Conservation (phyloP, 768 basidiomycete species). For the Trametes cinnabarina region DNA sequence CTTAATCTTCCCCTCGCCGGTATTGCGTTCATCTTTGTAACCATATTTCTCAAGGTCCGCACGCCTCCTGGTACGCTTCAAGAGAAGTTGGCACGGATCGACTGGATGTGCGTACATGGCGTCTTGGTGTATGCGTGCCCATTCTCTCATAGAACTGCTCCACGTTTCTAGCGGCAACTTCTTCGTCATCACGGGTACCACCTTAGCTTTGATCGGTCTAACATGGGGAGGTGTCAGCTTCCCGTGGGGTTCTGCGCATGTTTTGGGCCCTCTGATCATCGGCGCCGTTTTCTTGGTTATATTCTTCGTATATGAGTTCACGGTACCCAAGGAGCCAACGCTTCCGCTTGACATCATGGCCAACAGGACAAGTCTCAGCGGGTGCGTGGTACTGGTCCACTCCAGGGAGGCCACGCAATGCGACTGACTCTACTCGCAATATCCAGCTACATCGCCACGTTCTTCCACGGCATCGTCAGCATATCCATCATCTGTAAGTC, state of each 20-base stretch:
- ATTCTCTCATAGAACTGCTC: constrained; percentile 8
- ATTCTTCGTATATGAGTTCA: constrained; percentile 21
- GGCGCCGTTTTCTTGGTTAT: constrained; percentile 34
- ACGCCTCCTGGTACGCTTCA: constrained; percentile 29
- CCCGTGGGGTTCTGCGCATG: constrained; percentile 37
- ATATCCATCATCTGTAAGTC: constrained; percentile 6
- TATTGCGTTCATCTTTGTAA: constrained; percentile 10
- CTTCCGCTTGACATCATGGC: constrained; percentile 20
- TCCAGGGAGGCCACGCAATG: too few relatives aligned
- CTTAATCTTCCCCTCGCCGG: constrained; percentile 34
- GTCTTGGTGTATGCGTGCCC: not conserved
- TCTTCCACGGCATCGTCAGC: constrained; percentile 11
- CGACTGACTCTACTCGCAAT: too few relatives aligned
- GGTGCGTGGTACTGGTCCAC: too few relatives aligned
- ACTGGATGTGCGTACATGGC: constrained; percentile 26
- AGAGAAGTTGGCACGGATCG: constrained; percentile 33
- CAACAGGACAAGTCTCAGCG: not conserved
- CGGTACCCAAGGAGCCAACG: constrained; percentile 16
- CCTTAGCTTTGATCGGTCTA: constrained; percentile 35
- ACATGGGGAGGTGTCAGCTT: constrained; percentile 44
- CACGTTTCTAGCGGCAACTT: constrained; percentile 33
- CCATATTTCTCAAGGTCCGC: constrained; percentile 15
- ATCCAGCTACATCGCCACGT: constrained; percentile 5
- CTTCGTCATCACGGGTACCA: constrained; percentile 33
- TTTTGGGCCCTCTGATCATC: constrained; percentile 41